Evolutionary conservation across 2,329 filamentous ascomycete species (phyloP), one percentile per base, ranked within the genome.

Genomic region (Calonectria hongkongensis): DNA sequence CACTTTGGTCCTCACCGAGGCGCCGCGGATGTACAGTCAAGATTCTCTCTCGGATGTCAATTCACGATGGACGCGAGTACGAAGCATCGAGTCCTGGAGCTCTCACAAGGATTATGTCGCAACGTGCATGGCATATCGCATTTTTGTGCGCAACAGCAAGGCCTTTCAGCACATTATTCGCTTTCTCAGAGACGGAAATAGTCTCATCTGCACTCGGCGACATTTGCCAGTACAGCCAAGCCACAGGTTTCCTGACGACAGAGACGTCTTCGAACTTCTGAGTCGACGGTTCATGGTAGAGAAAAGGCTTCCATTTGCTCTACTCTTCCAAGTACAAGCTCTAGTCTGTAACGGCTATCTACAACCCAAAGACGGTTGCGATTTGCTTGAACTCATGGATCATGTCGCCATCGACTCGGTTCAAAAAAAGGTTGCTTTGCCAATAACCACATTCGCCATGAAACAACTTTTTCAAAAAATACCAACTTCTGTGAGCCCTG

Each of bases 341-440:
- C 83, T 96, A 6, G 90, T 92, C 0, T 86, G 88, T 77, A 93
- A 94, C 75, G 90, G 89, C 27, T 91, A 89, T 68, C 85, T 95
- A 1, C 85, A 90, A 15, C 93, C 93, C 0, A 76, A 79, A 0
- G 88, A 84, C 1, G 89, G 91, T 0, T 58, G 85, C 0, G 73
- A 79, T 1, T 78, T 94, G 6, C 80, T 91, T 1, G 79, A 83
- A 0, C 74, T 84, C 1, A 83, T 93, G 1, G 79, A 82, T 4
- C 48, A 74, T 0, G 74, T 85, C 0, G 82, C 83, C 4, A 18
- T 30, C 1, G 78, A 58, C 50, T 82, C 70, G 25, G 80, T 48
- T 63, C 79, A 58, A 65, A 81, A 60, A 15, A 74, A 71, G 13
- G 80, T 72, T 2, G 75, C 71, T 30, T 81, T 79, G 21, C 85